Percentiles rank a stretch among this genome's conserved stretches.
Evolutionary conservation across 495 filamentous ascomycete genomes (phyloP).

Genomic region (Talaromyces stipitatus): DNA sequence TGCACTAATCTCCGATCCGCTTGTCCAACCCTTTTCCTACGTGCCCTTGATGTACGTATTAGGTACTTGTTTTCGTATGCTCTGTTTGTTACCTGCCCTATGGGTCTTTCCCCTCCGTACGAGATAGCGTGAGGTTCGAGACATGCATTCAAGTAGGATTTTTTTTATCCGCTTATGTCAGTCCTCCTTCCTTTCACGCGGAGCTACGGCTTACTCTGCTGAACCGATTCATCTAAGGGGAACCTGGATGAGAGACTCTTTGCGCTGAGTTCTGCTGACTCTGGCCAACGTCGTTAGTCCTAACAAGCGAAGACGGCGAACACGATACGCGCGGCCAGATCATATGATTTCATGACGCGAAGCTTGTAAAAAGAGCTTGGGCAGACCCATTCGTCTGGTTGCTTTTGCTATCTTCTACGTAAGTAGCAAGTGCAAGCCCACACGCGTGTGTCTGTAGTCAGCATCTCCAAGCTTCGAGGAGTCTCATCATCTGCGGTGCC

Average conservation of each 20-base stretch:
- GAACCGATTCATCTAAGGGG: neutral
- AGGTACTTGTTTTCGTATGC: neutral
- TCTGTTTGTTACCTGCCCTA: neutral
- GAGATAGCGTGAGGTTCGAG: neutral
- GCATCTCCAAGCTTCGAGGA: neutral
- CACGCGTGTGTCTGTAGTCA: neutral
- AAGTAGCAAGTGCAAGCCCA: neutral
- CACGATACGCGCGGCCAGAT: neutral
- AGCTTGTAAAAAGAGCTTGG: neutral
- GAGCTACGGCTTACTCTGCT: neutral
- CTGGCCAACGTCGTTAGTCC: neutral
- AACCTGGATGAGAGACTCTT: neutral
- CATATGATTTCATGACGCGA: conserved; percentile 1
- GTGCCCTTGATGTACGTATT: neutral
- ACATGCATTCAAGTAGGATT: neutral
- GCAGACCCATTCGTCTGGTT: neutral
- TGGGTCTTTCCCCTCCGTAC: neutral
- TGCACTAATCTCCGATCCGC: conserved; percentile 4
- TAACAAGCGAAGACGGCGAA: neutral
- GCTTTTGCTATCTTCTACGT: neutral
- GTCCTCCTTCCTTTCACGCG: neutral
- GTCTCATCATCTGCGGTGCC: neutral
- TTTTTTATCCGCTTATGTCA: neutral
- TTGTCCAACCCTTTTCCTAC: neutral
- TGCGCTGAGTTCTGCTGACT: neutral